phyloP scores from a whole-genome alignment of 1,139 yeast genomes.

The Blastobotrys aristatus region DNA sequence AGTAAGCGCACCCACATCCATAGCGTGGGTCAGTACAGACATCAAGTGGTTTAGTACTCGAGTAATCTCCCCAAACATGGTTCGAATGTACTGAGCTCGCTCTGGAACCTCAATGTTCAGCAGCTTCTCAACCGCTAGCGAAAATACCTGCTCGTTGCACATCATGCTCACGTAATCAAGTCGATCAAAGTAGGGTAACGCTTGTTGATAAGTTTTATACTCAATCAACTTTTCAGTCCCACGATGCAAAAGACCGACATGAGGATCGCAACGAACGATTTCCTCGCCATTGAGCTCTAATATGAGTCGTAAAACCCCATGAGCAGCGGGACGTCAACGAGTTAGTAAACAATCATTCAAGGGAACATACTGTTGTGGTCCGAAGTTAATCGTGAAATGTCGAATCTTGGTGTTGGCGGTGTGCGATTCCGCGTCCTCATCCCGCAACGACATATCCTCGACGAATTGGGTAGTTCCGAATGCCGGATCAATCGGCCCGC shows the following conservation, averaged over 20 bases:
- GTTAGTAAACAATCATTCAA: constrained; percentile 88
- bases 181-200: constrained; percentile 84
- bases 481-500: constrained; percentile 32
- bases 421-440: constrained; percentile 26
- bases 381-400: constrained; percentile 51
- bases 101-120: constrained; percentile 80
- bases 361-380: constrained; percentile 92
- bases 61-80: constrained; percentile 83
- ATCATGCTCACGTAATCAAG: constrained; percentile 87
- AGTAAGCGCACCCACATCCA: constrained; percentile 94
- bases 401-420: constrained; percentile 50
- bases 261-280: constrained; percentile 75
- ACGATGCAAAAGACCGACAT: constrained; percentile 80
- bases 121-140: constrained; percentile 80
- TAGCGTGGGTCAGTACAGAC: constrained; percentile 84
- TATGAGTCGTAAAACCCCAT: constrained; percentile 82
- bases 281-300: constrained; percentile 87
- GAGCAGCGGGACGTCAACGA: constrained; percentile 87
- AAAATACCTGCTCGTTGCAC: constrained; percentile 86
- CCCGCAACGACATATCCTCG: constrained; percentile 31
- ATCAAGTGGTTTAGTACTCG: constrained; percentile 79
- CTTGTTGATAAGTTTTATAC: constrained; percentile 78
- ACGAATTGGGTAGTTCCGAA: constrained; percentile 34
- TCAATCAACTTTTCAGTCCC: constrained; percentile 88
- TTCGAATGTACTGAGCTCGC: constrained; percentile 80